These are phyloP conservation scores for Salix suchowensis DNA, from an alignment of 345 rosid genomes.

Conservation along the genomic window DNA sequence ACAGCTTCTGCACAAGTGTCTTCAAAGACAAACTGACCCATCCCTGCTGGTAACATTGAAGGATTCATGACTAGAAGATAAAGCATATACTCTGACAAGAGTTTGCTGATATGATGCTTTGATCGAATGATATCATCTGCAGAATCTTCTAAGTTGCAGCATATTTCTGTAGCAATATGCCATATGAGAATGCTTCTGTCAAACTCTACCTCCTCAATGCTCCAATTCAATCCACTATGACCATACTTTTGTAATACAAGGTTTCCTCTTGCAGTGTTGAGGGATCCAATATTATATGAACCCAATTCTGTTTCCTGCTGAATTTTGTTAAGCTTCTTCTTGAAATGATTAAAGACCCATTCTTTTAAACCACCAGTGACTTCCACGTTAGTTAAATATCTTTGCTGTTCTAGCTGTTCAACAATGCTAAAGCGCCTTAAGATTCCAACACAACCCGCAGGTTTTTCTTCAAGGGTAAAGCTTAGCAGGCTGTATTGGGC, in stretches of 20 bases:
- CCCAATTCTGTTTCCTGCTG: neutral
- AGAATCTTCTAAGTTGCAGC: constrained; percentile 14
- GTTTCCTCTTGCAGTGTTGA: neutral
- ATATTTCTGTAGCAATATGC: constrained; percentile 56
- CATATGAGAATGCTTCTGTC: constrained; percentile 51
- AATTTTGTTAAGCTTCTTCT: neutral
- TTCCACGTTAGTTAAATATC: neutral
- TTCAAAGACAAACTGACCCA: constrained; percentile 28
- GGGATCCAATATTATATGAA: neutral
- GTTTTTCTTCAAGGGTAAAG: neutral
- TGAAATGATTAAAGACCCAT: neutral
- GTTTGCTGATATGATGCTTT: constrained; percentile 10
- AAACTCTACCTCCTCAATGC: constrained; percentile 28
- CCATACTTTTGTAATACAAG: neutral
- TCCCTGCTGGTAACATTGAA: constrained; percentile 22
- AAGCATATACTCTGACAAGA: constrained; percentile 27
- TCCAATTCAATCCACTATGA: neutral
- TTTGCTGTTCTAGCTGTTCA: neutral
- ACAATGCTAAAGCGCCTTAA: neutral
- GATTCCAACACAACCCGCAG: neutral
- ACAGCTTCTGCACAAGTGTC: constrained; percentile 30
- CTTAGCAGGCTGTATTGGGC: constrained; percentile 18
- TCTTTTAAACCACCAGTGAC: neutral
- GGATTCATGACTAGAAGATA: constrained; percentile 28
- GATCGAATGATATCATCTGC: neutral